Evolutionary conservation across 179 eudicot genomes (phyloP).

Genomic region (Nepenthes alata): DNA sequence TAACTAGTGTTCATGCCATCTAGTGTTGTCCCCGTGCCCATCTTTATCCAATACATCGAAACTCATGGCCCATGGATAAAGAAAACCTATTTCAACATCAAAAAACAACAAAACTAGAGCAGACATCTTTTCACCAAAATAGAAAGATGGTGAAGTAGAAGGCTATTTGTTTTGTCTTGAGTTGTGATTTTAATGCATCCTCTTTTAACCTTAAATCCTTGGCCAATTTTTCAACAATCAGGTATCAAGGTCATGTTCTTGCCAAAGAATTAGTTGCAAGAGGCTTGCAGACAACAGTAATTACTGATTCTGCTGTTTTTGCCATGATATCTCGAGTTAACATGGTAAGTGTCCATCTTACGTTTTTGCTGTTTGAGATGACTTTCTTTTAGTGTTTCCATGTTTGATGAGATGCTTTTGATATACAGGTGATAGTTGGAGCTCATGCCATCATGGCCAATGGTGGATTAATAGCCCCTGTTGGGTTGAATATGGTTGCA

Average conservation of each 20-base stretch:
- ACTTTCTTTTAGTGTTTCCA: neutral
- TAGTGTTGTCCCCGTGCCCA: too few species aligned
- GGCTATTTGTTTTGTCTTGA: neutral
- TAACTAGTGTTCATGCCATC: too few species aligned
- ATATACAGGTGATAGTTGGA: conserved; percentile 85
- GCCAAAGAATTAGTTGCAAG: conserved; percentile 85
- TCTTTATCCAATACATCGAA: too few species aligned
- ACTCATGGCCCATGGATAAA: too few species aligned
- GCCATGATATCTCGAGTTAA: conserved; percentile 98
- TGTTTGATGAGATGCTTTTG: conserved; percentile 2
- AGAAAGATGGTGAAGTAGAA: neutral
- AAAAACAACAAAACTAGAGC: too few species aligned
- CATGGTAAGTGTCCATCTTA: conserved; percentile 44
- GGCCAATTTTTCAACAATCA: conserved; percentile 14
- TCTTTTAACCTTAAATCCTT: conserved; percentile 6
- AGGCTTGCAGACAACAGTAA: conserved; percentile 88
- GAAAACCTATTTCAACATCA: too few species aligned
- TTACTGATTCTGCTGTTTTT: conserved; percentile 95
- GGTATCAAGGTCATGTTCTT: conserved; percentile 93
- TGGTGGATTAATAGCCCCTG: conserved; percentile 95
- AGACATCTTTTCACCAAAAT: neutral
- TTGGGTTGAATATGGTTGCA: conserved; percentile 97
- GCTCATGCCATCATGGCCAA: conserved; percentile 99
- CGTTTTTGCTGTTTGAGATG: neutral
- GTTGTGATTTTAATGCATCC: neutral